Percentiles rank a stretch among this genome's conserved stretches.
phyloP scores from a whole-genome alignment of 257 asterid genomes.

The Rhazya stricta region DNA sequence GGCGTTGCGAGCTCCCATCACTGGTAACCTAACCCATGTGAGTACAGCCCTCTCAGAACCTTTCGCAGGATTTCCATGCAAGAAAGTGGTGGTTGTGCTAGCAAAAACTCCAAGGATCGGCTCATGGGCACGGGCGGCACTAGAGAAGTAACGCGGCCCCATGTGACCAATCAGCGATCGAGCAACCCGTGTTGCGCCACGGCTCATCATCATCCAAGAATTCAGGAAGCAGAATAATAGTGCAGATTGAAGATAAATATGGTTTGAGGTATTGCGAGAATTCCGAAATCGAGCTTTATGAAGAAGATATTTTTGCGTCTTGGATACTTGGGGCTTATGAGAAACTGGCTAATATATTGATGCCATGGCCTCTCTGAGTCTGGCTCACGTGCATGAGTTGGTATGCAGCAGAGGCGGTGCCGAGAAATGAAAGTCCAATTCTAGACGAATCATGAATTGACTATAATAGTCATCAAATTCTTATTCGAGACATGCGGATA shows the following conservation, averaged over 20 bases:
- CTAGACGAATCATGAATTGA: background rate
- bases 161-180: conserved; percentile 29
- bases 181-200: conserved; percentile 37
- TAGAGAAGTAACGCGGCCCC: conserved; percentile 46
- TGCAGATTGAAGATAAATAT: background rate
- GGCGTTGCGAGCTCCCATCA: conserved; percentile 31
- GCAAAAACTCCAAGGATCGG: conserved; percentile 1
- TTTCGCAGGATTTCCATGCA: conserved; percentile 14
- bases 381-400: conserved; percentile 20
- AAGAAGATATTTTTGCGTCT: background rate
- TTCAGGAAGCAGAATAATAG: background rate
- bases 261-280: background rate
- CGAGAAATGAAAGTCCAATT: background rate
- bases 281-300: background rate
- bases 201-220: conserved; percentile 42
- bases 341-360: background rate
- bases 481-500: too few relatives aligned
- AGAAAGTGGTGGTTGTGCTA: conserved; percentile 7
- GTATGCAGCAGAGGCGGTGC: conserved; percentile 25
- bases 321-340: background rate
- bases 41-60: conserved; percentile 20
- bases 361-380: conserved; percentile 23
- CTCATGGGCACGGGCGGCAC: conserved; percentile 23
- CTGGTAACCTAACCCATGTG: conserved; percentile 30
- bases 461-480: background rate